Conservation (phyloP, 768 basidiomycete species). For the Chalciporus piperatus region DNA sequence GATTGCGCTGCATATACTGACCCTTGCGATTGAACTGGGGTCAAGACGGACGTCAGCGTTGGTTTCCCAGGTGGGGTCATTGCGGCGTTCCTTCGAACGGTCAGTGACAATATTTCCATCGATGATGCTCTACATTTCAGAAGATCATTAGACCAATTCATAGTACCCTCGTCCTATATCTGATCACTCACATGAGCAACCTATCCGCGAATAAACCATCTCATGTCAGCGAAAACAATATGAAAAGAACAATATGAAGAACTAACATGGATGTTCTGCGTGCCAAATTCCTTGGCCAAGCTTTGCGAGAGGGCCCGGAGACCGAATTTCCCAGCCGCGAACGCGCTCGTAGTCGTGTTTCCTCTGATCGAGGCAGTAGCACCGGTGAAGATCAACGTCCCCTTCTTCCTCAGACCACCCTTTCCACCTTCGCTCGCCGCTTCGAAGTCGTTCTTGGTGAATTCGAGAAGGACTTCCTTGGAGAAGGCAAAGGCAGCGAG, state of each 20-base stretch:
- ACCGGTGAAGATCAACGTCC: conserved; percentile 69
- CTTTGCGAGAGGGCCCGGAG: conserved; percentile 65
- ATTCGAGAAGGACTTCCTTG: conserved; percentile 53
- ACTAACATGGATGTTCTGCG: conserved; percentile 66
- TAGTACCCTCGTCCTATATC: neutral
- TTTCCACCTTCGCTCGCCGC: conserved; percentile 40
- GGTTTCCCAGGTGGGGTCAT: conserved; percentile 39
- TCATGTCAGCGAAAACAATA: neutral
- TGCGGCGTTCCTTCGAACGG: conserved; percentile 26
- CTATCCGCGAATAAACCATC: conserved; percentile 26
- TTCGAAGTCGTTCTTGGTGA: conserved; percentile 51
- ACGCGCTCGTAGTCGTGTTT: conserved; percentile 56
- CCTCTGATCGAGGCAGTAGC: conserved; percentile 68
- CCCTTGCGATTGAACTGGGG: conserved; percentile 70
- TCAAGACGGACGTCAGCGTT: conserved; percentile 49
- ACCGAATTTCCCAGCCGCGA: conserved; percentile 64
- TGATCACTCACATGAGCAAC: conserved; percentile 59
- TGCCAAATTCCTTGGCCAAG: conserved; percentile 71
- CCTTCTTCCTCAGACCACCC: conserved; percentile 50
- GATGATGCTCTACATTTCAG: conserved; percentile 52
- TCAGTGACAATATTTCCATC: conserved; percentile 57
- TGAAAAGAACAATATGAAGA: conserved; percentile 2
- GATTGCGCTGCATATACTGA: conserved; percentile 27
- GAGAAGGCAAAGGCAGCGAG: conserved; percentile 64
- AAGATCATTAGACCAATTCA: neutral